Evolutionary conservation across 2,329 filamentous ascomycete species (phyloP).

Genomic region (Venturia oleaginea): DNA sequence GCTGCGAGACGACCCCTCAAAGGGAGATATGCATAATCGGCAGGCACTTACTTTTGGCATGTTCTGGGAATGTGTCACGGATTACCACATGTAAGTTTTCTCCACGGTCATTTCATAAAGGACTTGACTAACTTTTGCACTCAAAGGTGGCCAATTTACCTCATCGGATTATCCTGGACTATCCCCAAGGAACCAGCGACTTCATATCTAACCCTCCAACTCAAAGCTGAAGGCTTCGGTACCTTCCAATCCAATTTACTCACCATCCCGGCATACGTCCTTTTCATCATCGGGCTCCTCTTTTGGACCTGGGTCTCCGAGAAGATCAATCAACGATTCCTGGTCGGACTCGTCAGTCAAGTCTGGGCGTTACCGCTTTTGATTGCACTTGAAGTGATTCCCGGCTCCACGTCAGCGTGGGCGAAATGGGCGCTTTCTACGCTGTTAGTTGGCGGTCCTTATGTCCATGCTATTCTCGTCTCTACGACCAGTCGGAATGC

Average conservation of each 20-base stretch:
- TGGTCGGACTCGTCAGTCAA: slow-evolving; percentile 34
- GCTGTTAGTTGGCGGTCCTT: slow-evolving; percentile 34
- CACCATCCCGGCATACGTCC: slow-evolving; percentile 32
- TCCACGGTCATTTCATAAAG: not conserved
- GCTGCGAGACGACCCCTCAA: slow-evolving; percentile 45
- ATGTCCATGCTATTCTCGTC: slow-evolving; percentile 36
- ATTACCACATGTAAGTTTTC: slow-evolving; percentile 46
- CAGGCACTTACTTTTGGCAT: slow-evolving; percentile 41
- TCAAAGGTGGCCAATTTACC: slow-evolving; percentile 26
- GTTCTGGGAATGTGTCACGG: slow-evolving; percentile 41
- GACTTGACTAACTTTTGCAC: not conserved
- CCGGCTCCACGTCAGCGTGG: slow-evolving; percentile 28
- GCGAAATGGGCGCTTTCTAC: slow-evolving; percentile 29
- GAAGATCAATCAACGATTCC: slow-evolving; percentile 43
- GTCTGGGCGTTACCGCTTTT: slow-evolving; percentile 32
- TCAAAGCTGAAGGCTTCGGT: slow-evolving; percentile 26
- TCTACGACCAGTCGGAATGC: slow-evolving; percentile 32
- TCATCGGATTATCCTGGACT: slow-evolving; percentile 27
- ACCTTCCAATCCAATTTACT: slow-evolving; percentile 30
- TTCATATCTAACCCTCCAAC: slow-evolving; percentile 28
- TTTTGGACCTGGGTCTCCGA: slow-evolving; percentile 41
- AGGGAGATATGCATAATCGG: slow-evolving; percentile 54
- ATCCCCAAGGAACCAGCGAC: slow-evolving; percentile 26
- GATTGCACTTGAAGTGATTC: slow-evolving; percentile 28
- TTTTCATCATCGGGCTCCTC: slow-evolving; percentile 41